A percentile compares a stretch with the other conserved stretches of the same genome.
Conservation (phyloP, 139 green algal genomes). For the Limnomonas spitsbergensis region DNA sequence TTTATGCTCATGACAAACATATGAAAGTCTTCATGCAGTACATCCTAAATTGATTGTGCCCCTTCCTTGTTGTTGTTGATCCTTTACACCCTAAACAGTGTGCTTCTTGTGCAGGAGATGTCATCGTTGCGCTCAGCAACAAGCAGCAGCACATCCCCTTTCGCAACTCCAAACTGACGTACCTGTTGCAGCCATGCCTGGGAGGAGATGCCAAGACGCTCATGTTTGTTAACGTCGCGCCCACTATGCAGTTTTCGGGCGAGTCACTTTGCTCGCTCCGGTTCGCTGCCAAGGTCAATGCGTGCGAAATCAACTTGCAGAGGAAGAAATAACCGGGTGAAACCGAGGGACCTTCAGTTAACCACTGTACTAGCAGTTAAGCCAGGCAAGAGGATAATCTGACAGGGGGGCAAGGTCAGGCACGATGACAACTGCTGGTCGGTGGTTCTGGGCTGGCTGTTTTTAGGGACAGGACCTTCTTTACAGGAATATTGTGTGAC, state of each 20-base stretch:
- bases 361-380: neutral
- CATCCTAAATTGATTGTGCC: too few relatives aligned
- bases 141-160: slow-evolving; percentile 89
- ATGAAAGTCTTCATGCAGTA: too few relatives aligned
- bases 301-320: slow-evolving; percentile 64
- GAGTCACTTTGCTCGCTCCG: slow-evolving; percentile 86
- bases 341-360: neutral
- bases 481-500: neutral
- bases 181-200: slow-evolving; percentile 81
- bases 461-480: neutral
- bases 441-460: neutral
- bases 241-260: slow-evolving; percentile 50
- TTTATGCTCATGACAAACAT: too few relatives aligned
- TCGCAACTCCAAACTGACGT: slow-evolving; percentile 92
- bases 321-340: neutral
- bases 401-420: neutral
- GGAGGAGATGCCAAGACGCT: slow-evolving; percentile 87
- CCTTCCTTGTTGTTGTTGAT: too few relatives aligned
- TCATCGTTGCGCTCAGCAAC: slow-evolving; percentile 88
- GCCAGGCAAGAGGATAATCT: neutral
- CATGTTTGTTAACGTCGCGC: slow-evolving; percentile 93
- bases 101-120: too few relatives aligned
- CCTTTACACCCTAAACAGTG: too few relatives aligned
- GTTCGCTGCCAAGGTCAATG: slow-evolving; percentile 89
- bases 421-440: neutral